Evolutionary conservation across 1,284 basidiomycete genomes (phyloP).

Genomic region (Cerrena zonata): DNA sequence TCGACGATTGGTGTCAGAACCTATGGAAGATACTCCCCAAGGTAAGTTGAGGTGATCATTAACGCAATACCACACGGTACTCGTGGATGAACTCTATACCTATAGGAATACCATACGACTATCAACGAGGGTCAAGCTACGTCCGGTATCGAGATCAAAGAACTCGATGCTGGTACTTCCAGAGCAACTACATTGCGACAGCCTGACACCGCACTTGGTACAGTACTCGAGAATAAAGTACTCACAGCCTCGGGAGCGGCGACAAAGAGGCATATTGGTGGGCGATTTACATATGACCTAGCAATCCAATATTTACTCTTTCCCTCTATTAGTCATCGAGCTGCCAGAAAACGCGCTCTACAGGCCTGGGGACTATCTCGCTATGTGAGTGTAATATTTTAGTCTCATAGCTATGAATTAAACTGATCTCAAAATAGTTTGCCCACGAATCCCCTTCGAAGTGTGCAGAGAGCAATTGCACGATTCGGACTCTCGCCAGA

Average conservation of each 20-base stretch:
- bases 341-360: slow-evolving; percentile 38
- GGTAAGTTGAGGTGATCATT: too few species aligned
- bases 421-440: slow-evolving; percentile 25
- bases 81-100: background rate
- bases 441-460: slow-evolving; percentile 35
- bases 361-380: slow-evolving; percentile 45
- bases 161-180: slow-evolving; percentile 30
- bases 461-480: slow-evolving; percentile 36
- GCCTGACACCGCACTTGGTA: slow-evolving; percentile 34
- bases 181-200: slow-evolving; percentile 36
- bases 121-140: slow-evolving; percentile 12
- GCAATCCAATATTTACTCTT: background rate
- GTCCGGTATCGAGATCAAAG: slow-evolving; percentile 27
- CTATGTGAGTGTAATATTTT: slow-evolving; percentile 30
- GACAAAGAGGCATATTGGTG: slow-evolving; percentile 41
- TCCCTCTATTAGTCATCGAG: slow-evolving; percentile 31
- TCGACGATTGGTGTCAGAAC: slow-evolving; percentile 40
- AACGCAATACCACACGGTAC: background rate
- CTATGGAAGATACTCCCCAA: slow-evolving; percentile 37
- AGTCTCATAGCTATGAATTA: background rate
- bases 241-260: slow-evolving; percentile 36
- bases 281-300: background rate
- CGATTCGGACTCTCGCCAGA: slow-evolving; percentile 38
- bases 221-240: slow-evolving; percentile 35
- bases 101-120: slow-evolving; percentile 29